Base-by-base conservation (phyloP, 2,329 filamentous ascomycete species). In the Plenodomus biglobosus region DNA sequence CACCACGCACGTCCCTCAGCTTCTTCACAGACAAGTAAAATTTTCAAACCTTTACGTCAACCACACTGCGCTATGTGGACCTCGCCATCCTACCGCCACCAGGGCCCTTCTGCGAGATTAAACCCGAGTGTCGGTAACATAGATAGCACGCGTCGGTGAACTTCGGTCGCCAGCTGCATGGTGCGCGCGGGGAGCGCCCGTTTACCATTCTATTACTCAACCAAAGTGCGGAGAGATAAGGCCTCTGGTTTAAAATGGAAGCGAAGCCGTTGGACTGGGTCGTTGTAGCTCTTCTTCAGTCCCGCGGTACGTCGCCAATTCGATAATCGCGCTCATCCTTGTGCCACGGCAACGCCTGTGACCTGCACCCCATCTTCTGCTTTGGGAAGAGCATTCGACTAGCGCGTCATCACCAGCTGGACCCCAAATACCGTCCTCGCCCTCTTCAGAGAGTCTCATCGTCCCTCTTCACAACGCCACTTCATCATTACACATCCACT, bases 21-120 rank as follows among this genome's bases (percentile, higher is more conserved):
- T 8, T 56, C 44, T 51, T 40, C 39, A 48, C 45, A 42, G 48
- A 47, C 44, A 57, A 52, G 57, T 59, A 61, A 66, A 66, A 65
- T 57, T 64, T 65, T 58, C 53, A 41, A 50, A 40, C 16, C 50
- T 57, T 65, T 66, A 64, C 60, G 62, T 65, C 57, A 65, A 64
- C 48, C 43, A 43, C 48, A 22, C 38, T 44, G 43, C 55, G 48
- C 65, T 48, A 66, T 60, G 65, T 68, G 65, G 65, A 62, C 44
- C 60, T 51, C 52, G 20, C 52, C 45, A 50, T 56, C 40, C 45
- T 24, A 51, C 45, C 48, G 48, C 24, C 42, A 44, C 38, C 38
- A 34, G 39, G 39, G 22, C 42, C 36, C 38, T 37, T 34, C 41
- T 43, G 41, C 41, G 34, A 30, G 41, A 38, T 30, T 30, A 18